Evolutionary conservation across 2,329 filamentous ascomycete species (phyloP), one percentile per base, ranked within the genome.

Genomic region (Zasmidium citrigriseum): DNA sequence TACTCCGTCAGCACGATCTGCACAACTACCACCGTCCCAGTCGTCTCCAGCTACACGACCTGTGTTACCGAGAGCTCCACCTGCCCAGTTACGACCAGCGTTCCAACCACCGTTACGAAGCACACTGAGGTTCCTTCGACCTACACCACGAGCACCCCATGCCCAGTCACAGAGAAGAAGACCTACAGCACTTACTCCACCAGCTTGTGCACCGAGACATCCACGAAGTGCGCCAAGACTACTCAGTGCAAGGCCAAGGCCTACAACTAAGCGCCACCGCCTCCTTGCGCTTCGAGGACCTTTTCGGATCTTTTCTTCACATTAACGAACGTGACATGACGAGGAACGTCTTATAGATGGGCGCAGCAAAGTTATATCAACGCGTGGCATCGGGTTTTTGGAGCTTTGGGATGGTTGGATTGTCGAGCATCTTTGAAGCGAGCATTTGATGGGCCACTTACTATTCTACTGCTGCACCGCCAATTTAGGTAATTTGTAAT

Each of bases 181-280:
- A 24, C 47, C 29, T 51, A 25, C 56, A 54, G 45, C 16, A 44
- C 52, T 27, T 52, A 27, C 48, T 58, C 60, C 21, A 46, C 55
- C 21, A 52, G 57, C 20, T 52, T 63, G 45, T 63, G 60, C 57
- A 63, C 57, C 49, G 52, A 57, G 41, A 63, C 51, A 21, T 52
- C 57, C 20, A 55, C 46, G 45, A 46, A 58, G 45, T 63, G 60
- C 57, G 18, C 57, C 24, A 52, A 41, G 34, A 48, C 21, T 44
- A 52, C 50, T 10, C 12, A 21, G 41, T 21, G 23, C n/a, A 51
- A 14, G 2, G 48, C 25, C 21, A 34, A 34, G 25, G n/a, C 27
- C n/a, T 20, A 34, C 48, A 21, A 22, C 25, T 21, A 23, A 12
- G n/a, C 48, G 5, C 25, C n/a, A 21, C 48, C 24, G 34, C 4